Base-by-base conservation (phyloP, 768 basidiomycete species). In the Cystobasidium tubakii region DNA sequence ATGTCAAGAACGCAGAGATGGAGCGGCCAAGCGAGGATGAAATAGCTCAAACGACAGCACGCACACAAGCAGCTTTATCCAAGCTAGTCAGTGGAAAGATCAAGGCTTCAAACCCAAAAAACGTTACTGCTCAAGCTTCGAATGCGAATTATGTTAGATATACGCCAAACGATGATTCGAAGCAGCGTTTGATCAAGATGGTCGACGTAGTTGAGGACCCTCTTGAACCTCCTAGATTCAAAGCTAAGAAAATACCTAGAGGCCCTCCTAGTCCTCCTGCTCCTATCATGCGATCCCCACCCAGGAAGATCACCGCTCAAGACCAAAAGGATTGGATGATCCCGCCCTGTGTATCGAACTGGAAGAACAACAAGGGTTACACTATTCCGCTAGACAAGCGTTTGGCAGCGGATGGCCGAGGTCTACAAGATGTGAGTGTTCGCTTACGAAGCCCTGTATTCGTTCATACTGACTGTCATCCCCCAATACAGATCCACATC, bases 261-360 rank as follows among this genome's bases (percentile, higher is more conserved):
- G 96, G 94, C 2, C 94, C 94, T 15, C 93, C 92, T 1, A 94
- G 91, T 79, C 95, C 96, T 0, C 96, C 96, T 1, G 92, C 94
- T 1, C 96, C 96, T 21, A 91, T 98, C 1, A 83, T 99, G 43
- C 88, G 94, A 44, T 92, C 90, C 84, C 96, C 96, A 13, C 96
- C 96, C 6, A 85, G 96, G 69, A 94, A 96, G 79, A 94, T 93
- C 1, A 95, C 95, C 0, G 90, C 91, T 9, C 90, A 92, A 46
- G 96, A 99, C 80, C 95, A 97, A 83, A 99, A 98, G 83, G 96
- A 98, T 79, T 98, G 96, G 96, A 96, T 97, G 93, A 97, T 99
- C 73, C 96, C 96, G 21, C 96, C 96, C 21, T 98, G 95, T 81
- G 97, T 99, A 74, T 95, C 92, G 31, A 99, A 99, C 83, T 99